These are phyloP conservation scores for Eutypella sp. DNA, from an alignment of 2,329 filamentous ascomycete genomes.

Conservation along the genomic window DNA sequence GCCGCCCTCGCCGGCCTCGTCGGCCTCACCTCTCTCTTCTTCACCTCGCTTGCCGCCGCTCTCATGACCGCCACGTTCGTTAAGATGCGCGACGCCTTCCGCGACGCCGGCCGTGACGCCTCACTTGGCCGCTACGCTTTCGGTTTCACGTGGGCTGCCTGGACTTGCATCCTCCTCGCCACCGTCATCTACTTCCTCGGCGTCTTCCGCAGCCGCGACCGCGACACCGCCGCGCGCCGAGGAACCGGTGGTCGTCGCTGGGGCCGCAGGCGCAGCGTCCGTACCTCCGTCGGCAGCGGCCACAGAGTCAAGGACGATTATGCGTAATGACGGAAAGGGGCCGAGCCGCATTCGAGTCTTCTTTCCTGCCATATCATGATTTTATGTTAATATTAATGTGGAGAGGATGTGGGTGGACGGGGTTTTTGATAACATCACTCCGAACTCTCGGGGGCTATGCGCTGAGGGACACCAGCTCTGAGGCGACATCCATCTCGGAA, in stretches of 20 bases:
- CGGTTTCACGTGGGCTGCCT: conserved; percentile 72
- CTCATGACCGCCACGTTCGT: conserved; percentile 72
- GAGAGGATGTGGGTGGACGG: no score
- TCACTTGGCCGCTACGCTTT: conserved; percentile 63
- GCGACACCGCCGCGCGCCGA: conserved; percentile 26
- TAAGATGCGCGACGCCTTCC: conserved; percentile 63
- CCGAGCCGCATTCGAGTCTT: no score
- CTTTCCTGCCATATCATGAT: no score
- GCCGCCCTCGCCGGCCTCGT: conserved; percentile 60
- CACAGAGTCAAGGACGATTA: conserved; percentile 69
- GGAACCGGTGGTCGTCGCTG: conserved; percentile 5
- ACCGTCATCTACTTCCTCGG: conserved; percentile 63
- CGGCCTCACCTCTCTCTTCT: conserved; percentile 59
- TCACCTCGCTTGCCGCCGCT: conserved; percentile 59
- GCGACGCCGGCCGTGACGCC: conserved; percentile 48
- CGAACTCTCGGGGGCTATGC: no score
- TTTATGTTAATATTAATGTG: no score
- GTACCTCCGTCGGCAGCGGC: conserved; percentile 50
- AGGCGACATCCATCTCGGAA: no score
- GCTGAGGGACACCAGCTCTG: no score
- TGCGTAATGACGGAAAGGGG: no score
- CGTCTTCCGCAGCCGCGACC: conserved; percentile 38
- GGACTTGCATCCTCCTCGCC: conserved; percentile 61
- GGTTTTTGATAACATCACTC: no score
- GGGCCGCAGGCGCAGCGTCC: conserved; percentile 41